These are phyloP conservation scores for Trichoderma virens DNA, from an alignment of 495 filamentous ascomycete genomes.

Conservation along the genomic window DNA sequence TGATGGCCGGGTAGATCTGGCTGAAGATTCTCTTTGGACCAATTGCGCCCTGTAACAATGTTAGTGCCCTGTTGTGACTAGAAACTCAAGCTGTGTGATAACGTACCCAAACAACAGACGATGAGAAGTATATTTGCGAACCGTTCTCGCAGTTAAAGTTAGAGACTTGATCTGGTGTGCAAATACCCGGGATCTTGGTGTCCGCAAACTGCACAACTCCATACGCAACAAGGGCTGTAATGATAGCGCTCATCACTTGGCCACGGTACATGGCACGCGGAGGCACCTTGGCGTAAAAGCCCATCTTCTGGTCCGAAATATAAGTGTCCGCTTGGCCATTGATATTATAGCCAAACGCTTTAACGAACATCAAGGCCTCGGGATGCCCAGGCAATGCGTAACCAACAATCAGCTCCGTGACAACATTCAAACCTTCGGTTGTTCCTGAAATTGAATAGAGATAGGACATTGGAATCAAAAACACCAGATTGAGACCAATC, in stretches of 20 bases:
- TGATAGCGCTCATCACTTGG: constrained; percentile 33
- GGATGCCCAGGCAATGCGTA: constrained; percentile 31
- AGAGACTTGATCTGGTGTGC: constrained; percentile 30
- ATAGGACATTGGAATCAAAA: constrained; percentile 27
- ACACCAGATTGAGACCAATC: constrained; percentile 31
- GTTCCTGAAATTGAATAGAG: constrained; percentile 36
- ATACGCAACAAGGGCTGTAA: constrained; percentile 32
- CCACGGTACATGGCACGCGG: constrained; percentile 33
- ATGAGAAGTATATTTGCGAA: constrained; percentile 37
- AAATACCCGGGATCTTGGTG: constrained; percentile 29
- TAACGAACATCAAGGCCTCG: constrained; percentile 38
- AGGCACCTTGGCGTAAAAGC: constrained; percentile 29
- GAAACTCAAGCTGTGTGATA: not conserved
- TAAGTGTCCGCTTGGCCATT: constrained; percentile 32
- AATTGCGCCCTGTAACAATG: not conserved
- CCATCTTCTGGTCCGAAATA: constrained; percentile 33
- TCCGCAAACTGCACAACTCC: constrained; percentile 33
- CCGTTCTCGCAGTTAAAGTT: constrained; percentile 31
- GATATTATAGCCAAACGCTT: constrained; percentile 35
- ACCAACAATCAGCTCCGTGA: constrained; percentile 38
- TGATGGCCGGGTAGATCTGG: not conserved
- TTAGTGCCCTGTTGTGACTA: not conserved
- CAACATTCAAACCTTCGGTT: constrained; percentile 34
- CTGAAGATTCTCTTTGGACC: constrained; percentile 3
- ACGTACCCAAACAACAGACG: constrained; percentile 34